phyloP scores from a whole-genome alignment of 768 basidiomycete genomes.

The Tricholoma bakamatsutake region DNA sequence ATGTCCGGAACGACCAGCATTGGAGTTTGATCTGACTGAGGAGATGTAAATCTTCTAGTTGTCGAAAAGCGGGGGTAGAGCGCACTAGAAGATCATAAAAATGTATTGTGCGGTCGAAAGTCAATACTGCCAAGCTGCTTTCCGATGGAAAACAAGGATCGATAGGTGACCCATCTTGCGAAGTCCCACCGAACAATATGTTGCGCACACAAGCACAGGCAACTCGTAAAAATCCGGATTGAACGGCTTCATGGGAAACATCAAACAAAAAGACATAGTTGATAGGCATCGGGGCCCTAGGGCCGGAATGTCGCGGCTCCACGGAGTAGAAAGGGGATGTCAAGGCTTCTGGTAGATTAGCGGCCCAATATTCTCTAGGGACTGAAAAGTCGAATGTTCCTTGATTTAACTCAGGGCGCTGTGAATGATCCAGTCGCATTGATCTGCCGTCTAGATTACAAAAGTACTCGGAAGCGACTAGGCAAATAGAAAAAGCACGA shows the following conservation, averaged over 20 bases:
- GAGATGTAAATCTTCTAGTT: slow-evolving; percentile 20
- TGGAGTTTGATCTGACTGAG: slow-evolving; percentile 45
- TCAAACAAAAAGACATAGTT: slow-evolving; percentile 86
- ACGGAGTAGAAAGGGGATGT: slow-evolving; percentile 47
- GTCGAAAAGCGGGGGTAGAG: slow-evolving; percentile 12
- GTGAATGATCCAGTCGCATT: slow-evolving; percentile 70
- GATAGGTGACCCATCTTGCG: slow-evolving; percentile 33
- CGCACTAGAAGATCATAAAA: slow-evolving; percentile 88
- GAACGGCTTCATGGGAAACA: slow-evolving; percentile 62
- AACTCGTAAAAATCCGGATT: slow-evolving; percentile 62
- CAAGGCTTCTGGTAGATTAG: slow-evolving; percentile 52
- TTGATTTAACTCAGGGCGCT: slow-evolving; percentile 81
- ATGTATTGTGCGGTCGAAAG: slow-evolving; percentile 76
- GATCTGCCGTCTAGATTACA: slow-evolving; percentile 74
- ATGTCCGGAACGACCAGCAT: slow-evolving; percentile 86
- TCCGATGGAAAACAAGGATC: slow-evolving; percentile 47
- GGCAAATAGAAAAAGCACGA: not conserved
- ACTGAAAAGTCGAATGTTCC: slow-evolving; percentile 92
- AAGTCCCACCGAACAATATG: slow-evolving; percentile 55
- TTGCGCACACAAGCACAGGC: slow-evolving; percentile 59
- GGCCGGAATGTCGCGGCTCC: slow-evolving; percentile 39
- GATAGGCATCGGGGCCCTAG: slow-evolving; percentile 57
- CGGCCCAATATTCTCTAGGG: slow-evolving; percentile 80
- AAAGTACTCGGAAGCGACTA: slow-evolving; percentile 81
- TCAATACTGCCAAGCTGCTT: slow-evolving; percentile 70